Base-by-base conservation (phyloP, 345 rosid genomes). In the Populus deltoides region DNA sequence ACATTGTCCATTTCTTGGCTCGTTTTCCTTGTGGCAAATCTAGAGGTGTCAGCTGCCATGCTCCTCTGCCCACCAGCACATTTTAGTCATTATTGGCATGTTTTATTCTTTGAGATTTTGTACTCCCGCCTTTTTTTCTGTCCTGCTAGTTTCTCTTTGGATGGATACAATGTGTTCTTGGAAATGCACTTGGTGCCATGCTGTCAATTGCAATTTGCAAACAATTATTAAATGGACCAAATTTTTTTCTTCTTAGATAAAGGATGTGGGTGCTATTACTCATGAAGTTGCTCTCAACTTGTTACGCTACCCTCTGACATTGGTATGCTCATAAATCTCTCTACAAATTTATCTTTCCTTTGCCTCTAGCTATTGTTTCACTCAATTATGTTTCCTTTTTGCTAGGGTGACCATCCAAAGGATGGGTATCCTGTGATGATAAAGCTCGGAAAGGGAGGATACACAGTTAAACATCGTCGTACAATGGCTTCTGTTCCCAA, bases 401-500 rank as follows among this genome's bases (percentile, higher is more conserved):
- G 66, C 73, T 83, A 94, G 98, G 98, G 98, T 67, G 85, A 81
- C 74, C 97, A 96, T 80, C 97, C 97, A 9, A 79, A 88, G 84
- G 99, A 96, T 84, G 93, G 95, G 62, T 88, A 87, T 47, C 94
- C 97, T 29, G 91, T 93, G 72, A 72, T 86, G 33, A 53, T 96
- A 79, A 93, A 86, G 85, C 89, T 89, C 71, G 85, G 92, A 61
- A 92, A 83, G 85, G 81, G 77, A 74, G 98, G 98, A 66, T 91
- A 88, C 83, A 81, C 88, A 5, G 78, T 96, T 73, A 84, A 83
- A 76, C 93, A 96, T 89, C 86, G 95, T 77, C 86, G 91, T 74
- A 89, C 88, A 18, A 86, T 86, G 84, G 99, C 93, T 82, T 75
- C 94, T 68, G 89, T 96, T 79, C 97, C 99, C 39, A 94, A 92